Conservation (phyloP, 208 protist species). For the Cochliopodium minus region DNA sequence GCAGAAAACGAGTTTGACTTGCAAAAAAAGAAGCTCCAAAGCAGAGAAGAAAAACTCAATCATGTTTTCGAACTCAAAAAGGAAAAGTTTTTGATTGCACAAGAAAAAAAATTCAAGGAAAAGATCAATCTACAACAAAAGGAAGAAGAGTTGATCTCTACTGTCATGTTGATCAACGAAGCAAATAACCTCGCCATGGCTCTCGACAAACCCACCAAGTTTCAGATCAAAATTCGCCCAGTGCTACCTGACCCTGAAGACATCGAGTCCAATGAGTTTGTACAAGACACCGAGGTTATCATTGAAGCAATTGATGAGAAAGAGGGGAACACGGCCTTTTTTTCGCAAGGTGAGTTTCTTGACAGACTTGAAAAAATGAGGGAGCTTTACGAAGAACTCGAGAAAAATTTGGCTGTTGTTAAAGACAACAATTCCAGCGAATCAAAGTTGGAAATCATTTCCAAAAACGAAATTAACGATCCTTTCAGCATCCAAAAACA, state of each 20-base stretch:
- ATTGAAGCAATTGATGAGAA: neutral
- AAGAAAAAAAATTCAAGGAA: neutral
- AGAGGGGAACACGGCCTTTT: neutral
- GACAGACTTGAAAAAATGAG: neutral
- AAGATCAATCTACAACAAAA: neutral
- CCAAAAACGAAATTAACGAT: too few species aligned
- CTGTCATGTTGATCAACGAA: neutral
- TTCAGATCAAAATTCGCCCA: constrained; percentile 4
- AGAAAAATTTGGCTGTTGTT: too few species aligned
- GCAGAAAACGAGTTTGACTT: constrained; percentile 3
- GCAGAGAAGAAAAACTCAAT: neutral
- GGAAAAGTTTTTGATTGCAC: neutral
- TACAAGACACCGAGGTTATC: neutral
- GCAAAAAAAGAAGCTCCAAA: neutral
- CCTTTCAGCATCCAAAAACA: too few species aligned
- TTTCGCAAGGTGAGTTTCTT: neutral
- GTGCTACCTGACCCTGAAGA: too few species aligned
- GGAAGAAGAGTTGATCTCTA: neutral
- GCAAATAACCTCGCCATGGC: neutral
- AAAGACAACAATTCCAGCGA: too few species aligned
- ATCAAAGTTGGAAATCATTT: too few species aligned
- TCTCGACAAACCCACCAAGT: neutral
- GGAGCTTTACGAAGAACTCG: too few species aligned
- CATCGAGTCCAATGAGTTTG: too few species aligned
- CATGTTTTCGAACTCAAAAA: neutral